Conservation (phyloP, 169 alveolate species). For the Babesia microti region DNA sequence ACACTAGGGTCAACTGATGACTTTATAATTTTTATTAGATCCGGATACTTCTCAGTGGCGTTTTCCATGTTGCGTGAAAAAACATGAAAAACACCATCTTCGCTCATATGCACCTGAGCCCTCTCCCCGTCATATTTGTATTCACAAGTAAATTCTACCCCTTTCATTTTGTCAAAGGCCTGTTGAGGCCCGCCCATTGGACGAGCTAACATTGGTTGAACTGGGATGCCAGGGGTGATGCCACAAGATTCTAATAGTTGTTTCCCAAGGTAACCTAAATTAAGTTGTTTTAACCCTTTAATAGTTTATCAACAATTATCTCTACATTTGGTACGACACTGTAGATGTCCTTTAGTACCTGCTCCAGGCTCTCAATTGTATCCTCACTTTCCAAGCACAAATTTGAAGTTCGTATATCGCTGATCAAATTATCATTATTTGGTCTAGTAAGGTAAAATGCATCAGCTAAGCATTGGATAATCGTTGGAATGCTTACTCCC, state of each 20-base stretch:
- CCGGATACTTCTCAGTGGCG: constrained; percentile 49
- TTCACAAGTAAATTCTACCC: constrained; percentile 89
- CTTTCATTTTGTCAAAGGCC: constrained; percentile 75
- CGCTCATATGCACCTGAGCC: constrained; percentile 85
- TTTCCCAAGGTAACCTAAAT: constrained; percentile 43
- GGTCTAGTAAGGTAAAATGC: constrained; percentile 39
- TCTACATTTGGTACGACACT: constrained; percentile 87
- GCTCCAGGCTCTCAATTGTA: constrained; percentile 68
- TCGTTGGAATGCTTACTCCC: constrained; percentile 89
- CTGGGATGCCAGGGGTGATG: constrained; percentile 93
- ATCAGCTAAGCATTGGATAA: constrained; percentile 63
- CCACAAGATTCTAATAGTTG: constrained; percentile 73
- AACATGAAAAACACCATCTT: constrained; percentile 55
- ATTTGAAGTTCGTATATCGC: constrained; percentile 36
- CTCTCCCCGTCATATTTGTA: constrained; percentile 96
- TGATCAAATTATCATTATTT: constrained; percentile 30
- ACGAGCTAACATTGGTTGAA: constrained; percentile 97
- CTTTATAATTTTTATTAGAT: constrained; percentile 22
- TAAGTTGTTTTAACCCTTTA: constrained; percentile 58
- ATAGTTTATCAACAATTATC: constrained; percentile 72
- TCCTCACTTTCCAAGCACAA: constrained; percentile 6
- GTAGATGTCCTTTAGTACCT: constrained; percentile 72
- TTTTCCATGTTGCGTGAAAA: constrained; percentile 90
- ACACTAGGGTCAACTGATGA: constrained; percentile 25
- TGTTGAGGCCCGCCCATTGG: constrained; percentile 72